phyloP scores from a whole-genome alignment of 768 basidiomycete genomes.

The Termitomyces sp. region DNA sequence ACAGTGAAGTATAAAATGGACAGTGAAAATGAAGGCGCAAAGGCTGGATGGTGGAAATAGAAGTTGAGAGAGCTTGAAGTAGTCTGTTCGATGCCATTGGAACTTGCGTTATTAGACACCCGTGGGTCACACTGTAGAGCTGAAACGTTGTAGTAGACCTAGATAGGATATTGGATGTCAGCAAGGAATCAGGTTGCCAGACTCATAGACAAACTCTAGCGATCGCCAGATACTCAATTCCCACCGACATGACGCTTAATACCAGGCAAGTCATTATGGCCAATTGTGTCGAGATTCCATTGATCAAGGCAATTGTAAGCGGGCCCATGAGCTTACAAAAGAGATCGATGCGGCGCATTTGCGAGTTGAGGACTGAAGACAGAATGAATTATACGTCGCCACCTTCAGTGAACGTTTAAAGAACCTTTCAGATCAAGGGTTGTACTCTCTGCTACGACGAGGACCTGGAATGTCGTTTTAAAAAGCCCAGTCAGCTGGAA shows the following conservation, averaged over 20 bases:
- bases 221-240: slow-evolving; percentile 22
- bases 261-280: slow-evolving; percentile 16
- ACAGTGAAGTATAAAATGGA: slow-evolving; percentile 27
- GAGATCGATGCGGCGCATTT: slow-evolving; percentile 28
- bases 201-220: slow-evolving; percentile 14
- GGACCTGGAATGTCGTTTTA: not conserved
- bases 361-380: slow-evolving; percentile 19
- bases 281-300: slow-evolving; percentile 17
- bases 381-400: slow-evolving; percentile 6
- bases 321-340: slow-evolving; percentile 24
- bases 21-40: slow-evolving; percentile 20
- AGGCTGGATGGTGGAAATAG: slow-evolving; percentile 18
- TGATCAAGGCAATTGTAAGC: slow-evolving; percentile 20
- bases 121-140: not conserved
- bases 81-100: not conserved
- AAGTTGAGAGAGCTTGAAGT: slow-evolving; percentile 8
- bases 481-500: not conserved
- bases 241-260: slow-evolving; percentile 17
- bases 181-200: not conserved
- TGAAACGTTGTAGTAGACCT: slow-evolving; percentile 4
- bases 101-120: not conserved
- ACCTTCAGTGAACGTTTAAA: not conserved
- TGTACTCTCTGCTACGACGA: slow-evolving; percentile 6
- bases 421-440: slow-evolving; percentile 1
- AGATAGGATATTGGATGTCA: not conserved